Base-by-base conservation (phyloP, 305 asterid species). In the Nicotiana rustica region DNA sequence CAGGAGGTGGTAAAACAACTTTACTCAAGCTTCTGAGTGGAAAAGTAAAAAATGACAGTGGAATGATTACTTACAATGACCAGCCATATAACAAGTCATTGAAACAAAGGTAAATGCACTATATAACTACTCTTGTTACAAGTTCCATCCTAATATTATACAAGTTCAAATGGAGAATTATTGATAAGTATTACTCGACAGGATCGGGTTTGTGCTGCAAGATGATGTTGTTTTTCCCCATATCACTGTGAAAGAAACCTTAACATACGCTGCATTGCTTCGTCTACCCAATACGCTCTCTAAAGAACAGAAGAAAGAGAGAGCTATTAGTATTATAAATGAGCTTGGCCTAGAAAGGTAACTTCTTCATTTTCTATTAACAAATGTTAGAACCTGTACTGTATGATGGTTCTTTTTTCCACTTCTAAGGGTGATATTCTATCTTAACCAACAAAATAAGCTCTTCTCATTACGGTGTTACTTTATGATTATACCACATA, bases 151-250 rank as follows among this genome's bases (percentile, higher is more conserved):
- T 61, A 38, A 36, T 38, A 41, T 41, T 41, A 7, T 41, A 33
- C 35, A 3, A 35, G 56, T 60, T 59, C 38, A 80, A 15, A 47
- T 41, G 81, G 19, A 56, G 2, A n/a, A 75, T 81, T 36, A 66
- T 19, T 52, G 49, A 52, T 78, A 13, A 52, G 29, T 25, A 25
- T 73, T 21, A 25, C 44, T 68, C 55, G 82, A 57, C 94, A 96
- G 98, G 95, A 93, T 93, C 52, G 99, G 99, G 80, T 97, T 95
- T 55, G 98, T 95, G 86, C 92, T 97, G 35, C 99, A 97, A 89
- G 99, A 97, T 41, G 99, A 97, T 19, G 92, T 97, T 82, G 90
- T 95, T 10, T 95, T 95, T 78, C 99, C 98, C 59, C 97, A 97
- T 88, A 97, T 97, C 55, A 97, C 99, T 1, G 98, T 97, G 84